Conservation (phyloP, 2,329 filamentous ascomycete species). For the Trichoderma breve region DNA sequence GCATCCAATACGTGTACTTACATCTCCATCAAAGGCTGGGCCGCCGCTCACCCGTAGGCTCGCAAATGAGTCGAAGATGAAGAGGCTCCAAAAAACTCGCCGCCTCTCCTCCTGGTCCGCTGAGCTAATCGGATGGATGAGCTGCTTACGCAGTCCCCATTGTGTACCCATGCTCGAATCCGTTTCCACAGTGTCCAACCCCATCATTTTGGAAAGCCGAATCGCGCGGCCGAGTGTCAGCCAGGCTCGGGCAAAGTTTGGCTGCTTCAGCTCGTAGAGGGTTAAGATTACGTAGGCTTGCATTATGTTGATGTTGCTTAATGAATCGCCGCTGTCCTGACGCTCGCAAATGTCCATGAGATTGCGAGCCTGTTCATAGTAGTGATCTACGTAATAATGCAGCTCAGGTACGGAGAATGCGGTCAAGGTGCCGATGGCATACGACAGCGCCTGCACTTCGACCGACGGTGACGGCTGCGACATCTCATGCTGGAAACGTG, state of each 20-base stretch:
- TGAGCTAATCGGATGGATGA: constrained; percentile 4
- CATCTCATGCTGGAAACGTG: constrained; percentile 13
- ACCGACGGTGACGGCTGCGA: background rate
- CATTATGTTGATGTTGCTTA: constrained; percentile 13
- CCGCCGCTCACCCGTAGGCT: background rate
- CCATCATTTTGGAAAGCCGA: constrained; percentile 15
- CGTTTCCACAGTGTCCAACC: background rate
- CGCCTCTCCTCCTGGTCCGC: constrained; percentile 26
- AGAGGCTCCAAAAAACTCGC: constrained; percentile 26
- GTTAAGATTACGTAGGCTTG: constrained; percentile 12
- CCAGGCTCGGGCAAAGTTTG: constrained; percentile 18
- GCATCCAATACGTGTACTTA: background rate
- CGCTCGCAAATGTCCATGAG: constrained; percentile 18
- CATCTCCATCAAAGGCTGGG: background rate
- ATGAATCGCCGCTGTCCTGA: constrained; percentile 6
- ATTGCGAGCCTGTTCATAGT: constrained; percentile 14
- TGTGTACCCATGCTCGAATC: background rate
- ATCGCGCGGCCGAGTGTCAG: constrained; percentile 19
- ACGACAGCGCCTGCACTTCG: constrained; percentile 10
- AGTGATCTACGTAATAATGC: background rate
- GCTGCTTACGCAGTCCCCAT: constrained; percentile 8
- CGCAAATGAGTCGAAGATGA: constrained; percentile 24
- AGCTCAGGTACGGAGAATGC: constrained; percentile 8
- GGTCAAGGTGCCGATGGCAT: constrained; percentile 8
- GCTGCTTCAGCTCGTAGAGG: constrained; percentile 15